These are phyloP conservation scores for Cornus florida DNA, from an alignment of 148 eudicot species.

Conservation along the genomic window DNA sequence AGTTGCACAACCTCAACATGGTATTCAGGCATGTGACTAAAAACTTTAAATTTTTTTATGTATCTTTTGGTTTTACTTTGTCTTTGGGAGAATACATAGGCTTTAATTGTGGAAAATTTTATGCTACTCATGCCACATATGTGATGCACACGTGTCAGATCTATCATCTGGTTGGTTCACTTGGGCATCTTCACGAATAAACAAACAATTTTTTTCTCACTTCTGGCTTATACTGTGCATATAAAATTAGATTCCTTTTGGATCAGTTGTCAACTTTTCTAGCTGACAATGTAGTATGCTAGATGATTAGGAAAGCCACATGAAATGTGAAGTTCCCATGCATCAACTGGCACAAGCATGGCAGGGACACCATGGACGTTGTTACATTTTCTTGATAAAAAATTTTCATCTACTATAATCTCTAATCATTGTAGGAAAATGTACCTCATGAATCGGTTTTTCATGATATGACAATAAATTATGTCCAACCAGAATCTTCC, in stretches of 20 bases:
- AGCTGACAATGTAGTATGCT: background rate
- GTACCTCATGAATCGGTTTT: background rate
- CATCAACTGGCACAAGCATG: background rate
- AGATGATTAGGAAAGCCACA: constrained; percentile 1
- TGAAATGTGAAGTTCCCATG: background rate
- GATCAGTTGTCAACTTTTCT: background rate
- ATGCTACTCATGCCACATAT: background rate
- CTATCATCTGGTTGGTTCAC: background rate
- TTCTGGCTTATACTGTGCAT: too few relatives aligned
- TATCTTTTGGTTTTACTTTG: background rate
- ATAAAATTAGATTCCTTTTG: background rate
- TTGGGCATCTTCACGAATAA: background rate
- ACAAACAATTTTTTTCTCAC: background rate
- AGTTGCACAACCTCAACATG: constrained; percentile 98
- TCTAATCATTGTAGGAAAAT: background rate
- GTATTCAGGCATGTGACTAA: constrained; percentile 81
- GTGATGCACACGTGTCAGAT: too few relatives aligned
- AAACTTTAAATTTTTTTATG: background rate
- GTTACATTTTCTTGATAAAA: background rate
- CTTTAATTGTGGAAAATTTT: background rate
- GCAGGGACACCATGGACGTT: background rate
- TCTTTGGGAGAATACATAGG: background rate
- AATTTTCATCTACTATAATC: background rate
- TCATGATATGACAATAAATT: too few relatives aligned
- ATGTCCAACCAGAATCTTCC: background rate